Base-by-base conservation (phyloP, 179 eudicot species). In the Silene noctiflora region DNA sequence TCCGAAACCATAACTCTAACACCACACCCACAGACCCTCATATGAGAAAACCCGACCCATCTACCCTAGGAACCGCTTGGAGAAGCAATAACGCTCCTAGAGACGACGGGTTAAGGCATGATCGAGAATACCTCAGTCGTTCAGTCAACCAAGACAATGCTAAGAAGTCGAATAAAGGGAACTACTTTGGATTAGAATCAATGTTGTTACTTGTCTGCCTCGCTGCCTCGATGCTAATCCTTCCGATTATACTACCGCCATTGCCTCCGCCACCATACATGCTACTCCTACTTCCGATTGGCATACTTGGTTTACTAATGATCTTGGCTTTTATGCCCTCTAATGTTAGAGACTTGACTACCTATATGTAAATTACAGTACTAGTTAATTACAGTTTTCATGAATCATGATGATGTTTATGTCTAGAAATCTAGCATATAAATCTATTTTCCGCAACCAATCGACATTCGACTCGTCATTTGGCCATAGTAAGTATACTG, bases 211-310 rank as follows among this genome's bases (percentile, higher is more conserved):
- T 93, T 2, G 22, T 85, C 12, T 84, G 90, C 69, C 81, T 93
- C 1, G 79, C 97, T 0, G 93, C 88, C 17, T 91, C 95, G 33
- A 75, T 93, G 63, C 83, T 93, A 80, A 83, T 93, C 1, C 86
- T 93, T 39, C 97, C 98, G 0, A 68, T 93, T 68, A 77, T 93
- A 70, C 88, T 93, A 0, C 97, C 98, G 4, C 91, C 97, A 25
- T 79, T 93, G 80, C 98, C 98, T 1, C 98, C 98, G 0, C 98
- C 98, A 0, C 98, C 98, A 0, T 88, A 85, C 53, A 65, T 90
- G 91, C 83, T 93, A 82, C 86, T 93, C 11, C 48, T 91, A 76
- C 84, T 93, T 21, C 97, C 98, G 2, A 86, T 93, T n/a, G 87
- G 81, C 76, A 91, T 93, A 2, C 70, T 90, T 67, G 91, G 73